Evolutionary conservation across 2,329 filamentous ascomycete genomes (phyloP).

Genomic region (Dothistroma septosporum): DNA sequence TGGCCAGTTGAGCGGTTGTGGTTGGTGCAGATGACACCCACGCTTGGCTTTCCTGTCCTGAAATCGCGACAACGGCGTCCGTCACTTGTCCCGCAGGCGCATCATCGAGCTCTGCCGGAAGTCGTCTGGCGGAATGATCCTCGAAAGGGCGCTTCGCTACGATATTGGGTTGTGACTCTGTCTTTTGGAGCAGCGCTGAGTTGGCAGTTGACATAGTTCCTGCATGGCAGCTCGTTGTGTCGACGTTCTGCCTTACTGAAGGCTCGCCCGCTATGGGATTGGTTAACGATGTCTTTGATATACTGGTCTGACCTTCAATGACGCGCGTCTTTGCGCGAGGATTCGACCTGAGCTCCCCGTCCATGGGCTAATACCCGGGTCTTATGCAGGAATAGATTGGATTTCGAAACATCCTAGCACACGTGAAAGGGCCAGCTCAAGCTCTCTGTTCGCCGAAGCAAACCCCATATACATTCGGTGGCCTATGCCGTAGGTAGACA

Average conservation of each 20-base stretch:
- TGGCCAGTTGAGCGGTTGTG: neutral
- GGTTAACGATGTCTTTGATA: neutral
- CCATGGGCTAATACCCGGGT: slow-evolving; percentile 31
- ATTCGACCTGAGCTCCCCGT: slow-evolving; percentile 55
- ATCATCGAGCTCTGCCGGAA: no score
- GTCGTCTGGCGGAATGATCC: no score
- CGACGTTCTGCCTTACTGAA: no score
- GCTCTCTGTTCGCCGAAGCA: slow-evolving; percentile 59
- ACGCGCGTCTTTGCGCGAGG: slow-evolving; percentile 40
- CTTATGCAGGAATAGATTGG: neutral
- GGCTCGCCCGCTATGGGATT: neutral
- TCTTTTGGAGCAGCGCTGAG: no score
- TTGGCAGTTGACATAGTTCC: no score
- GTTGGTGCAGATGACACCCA: no score
- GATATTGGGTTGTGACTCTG: no score
- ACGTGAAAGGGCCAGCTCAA: slow-evolving; percentile 62
- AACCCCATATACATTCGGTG: slow-evolving; percentile 66
- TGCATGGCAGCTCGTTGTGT: no score
- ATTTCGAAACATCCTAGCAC: slow-evolving; percentile 60
- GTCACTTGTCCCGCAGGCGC: no score
- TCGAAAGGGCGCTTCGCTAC: no score
- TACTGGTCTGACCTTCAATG: neutral
- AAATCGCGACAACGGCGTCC: no score
- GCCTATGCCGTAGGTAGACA: slow-evolving; percentile 63
- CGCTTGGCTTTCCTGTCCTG: no score